phyloP scores from a whole-genome alignment of 2,329 filamentous ascomycete species.

The Neophaeococcomyces aloes region DNA sequence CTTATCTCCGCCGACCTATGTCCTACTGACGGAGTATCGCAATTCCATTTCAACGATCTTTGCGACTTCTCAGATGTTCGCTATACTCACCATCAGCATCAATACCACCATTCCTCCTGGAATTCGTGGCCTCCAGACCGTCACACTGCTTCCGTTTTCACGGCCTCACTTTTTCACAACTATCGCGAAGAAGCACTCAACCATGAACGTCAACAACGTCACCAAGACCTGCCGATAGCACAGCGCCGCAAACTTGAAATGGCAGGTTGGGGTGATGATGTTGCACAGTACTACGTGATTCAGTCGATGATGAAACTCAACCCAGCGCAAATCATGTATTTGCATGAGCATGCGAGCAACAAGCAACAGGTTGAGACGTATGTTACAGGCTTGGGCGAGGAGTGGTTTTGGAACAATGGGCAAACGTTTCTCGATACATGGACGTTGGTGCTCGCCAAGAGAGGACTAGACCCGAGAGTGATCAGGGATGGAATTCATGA shows the following conservation, averaged over 20 bases:
- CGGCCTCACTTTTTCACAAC: slow-evolving; percentile 15
- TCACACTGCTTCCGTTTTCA: background rate
- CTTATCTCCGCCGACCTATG: slow-evolving; percentile 49
- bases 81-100: slow-evolving; percentile 1
- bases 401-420: slow-evolving; percentile 55
- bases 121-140: slow-evolving; percentile 6
- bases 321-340: slow-evolving; percentile 48
- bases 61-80: slow-evolving; percentile 9
- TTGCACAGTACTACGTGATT: slow-evolving; percentile 53
- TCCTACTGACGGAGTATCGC: slow-evolving; percentile 44
- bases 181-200: slow-evolving; percentile 2
- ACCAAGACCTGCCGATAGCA: slow-evolving; percentile 24
- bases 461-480: slow-evolving; percentile 42
- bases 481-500: slow-evolving; percentile 15
- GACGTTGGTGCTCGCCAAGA: slow-evolving; percentile 45
- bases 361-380: slow-evolving; percentile 49
- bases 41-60: slow-evolving; percentile 7
- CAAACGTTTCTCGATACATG: slow-evolving; percentile 53
- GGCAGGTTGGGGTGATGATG: slow-evolving; percentile 57
- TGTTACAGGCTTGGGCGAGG: slow-evolving; percentile 38
- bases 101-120: slow-evolving; percentile 11
- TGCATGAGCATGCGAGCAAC: slow-evolving; percentile 45
- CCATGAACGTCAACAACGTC: slow-evolving; percentile 11
- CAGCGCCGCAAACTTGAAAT: slow-evolving; percentile 34
- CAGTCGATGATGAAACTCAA: slow-evolving; percentile 56